Evolutionary conservation across 176 grass and related monocot genomes (phyloP), one percentile per base, ranked within the genome.

Genomic region (Eragrostis nindensis): DNA sequence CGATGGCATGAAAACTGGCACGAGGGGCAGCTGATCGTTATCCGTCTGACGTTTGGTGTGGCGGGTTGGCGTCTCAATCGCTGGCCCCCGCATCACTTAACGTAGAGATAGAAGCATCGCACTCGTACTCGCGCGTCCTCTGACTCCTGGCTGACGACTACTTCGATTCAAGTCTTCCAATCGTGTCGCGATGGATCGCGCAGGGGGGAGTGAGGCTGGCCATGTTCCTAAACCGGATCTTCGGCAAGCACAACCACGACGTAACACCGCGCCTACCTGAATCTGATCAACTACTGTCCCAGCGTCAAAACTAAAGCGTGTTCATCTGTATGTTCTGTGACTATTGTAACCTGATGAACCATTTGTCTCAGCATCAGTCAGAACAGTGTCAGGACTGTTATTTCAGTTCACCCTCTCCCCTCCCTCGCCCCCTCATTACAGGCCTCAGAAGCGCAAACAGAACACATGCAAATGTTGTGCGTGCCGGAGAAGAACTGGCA

Each of bases 401-500:
- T n/a, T n/a, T n/a, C n/a, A n/a, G n/a, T n/a, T n/a, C n/a, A n/a
- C n/a, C n/a, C n/a, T n/a, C n/a, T n/a, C n/a, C n/a, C n/a, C n/a
- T n/a, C n/a, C 26, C 11, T 76, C 43, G 95, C 96, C n/a, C n/a
- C n/a, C 88, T 95, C 92, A 73, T 95, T 1, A 88, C 96, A 66
- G 92, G 96, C 57, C 90, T 92, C 61, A 98, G 54, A 21, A 98
- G 78, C 27, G 96, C 92, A 63, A 98, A 98, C 56, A 98, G 57
- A 52, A 92, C 92, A 84, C 90, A 98, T 5, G 96, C n/a, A 29
- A n/a, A n/a, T n/a, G n/a, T n/a, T n/a, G n/a, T 95, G 96, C 6
- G 92, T 95, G 57, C 96, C 96, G 32, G 92, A 98, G n/a, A 98
- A n/a, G 66, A 95, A 99, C 92, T 95, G 76, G 21, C 3, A 50